Evolutionary conservation across 768 basidiomycete genomes (phyloP).

Genomic region (Boletus pseudo-olivaceus): DNA sequence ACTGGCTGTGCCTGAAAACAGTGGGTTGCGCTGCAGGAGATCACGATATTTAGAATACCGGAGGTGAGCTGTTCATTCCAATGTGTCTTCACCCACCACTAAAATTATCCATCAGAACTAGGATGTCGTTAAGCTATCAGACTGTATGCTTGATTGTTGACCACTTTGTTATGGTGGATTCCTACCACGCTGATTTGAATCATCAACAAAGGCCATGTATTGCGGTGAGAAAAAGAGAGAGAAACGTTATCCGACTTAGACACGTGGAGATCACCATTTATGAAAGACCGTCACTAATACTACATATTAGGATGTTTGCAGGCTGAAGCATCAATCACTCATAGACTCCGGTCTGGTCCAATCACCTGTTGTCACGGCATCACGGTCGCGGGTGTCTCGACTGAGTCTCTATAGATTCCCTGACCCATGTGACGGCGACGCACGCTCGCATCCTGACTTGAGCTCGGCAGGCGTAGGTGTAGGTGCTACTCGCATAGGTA

Average conservation of each 20-base stretch:
- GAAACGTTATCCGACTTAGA: neutral
- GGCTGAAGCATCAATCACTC: neutral
- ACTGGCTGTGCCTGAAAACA: neutral
- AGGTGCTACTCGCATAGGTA: slow-evolving; percentile 35
- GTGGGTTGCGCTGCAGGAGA: slow-evolving; percentile 50
- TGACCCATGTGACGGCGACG: slow-evolving; percentile 29
- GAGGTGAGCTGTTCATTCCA: slow-evolving; percentile 47
- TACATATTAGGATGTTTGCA: slow-evolving; percentile 9
- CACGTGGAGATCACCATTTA: neutral
- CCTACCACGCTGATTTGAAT: slow-evolving; percentile 4
- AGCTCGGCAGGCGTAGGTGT: slow-evolving; percentile 25
- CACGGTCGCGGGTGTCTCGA: slow-evolving; percentile 10
- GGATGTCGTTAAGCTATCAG: slow-evolving; percentile 7
- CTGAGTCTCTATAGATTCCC: slow-evolving; percentile 22
- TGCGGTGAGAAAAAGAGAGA: neutral
- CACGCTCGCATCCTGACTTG: slow-evolving; percentile 28
- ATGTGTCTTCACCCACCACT: neutral
- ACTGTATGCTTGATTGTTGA: slow-evolving; percentile 4
- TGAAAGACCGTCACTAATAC: slow-evolving; percentile 6
- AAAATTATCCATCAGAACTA: slow-evolving; percentile 33
- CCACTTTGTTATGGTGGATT: neutral
- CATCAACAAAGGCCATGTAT: neutral
- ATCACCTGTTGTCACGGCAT: slow-evolving; percentile 13
- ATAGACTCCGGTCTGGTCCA: neutral
- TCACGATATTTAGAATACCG: slow-evolving; percentile 87